Evolutionary conservation across 495 filamentous ascomycete species (phyloP), one percentile per base, ranked within the genome.

Genomic region (Lophium mytilinum): DNA sequence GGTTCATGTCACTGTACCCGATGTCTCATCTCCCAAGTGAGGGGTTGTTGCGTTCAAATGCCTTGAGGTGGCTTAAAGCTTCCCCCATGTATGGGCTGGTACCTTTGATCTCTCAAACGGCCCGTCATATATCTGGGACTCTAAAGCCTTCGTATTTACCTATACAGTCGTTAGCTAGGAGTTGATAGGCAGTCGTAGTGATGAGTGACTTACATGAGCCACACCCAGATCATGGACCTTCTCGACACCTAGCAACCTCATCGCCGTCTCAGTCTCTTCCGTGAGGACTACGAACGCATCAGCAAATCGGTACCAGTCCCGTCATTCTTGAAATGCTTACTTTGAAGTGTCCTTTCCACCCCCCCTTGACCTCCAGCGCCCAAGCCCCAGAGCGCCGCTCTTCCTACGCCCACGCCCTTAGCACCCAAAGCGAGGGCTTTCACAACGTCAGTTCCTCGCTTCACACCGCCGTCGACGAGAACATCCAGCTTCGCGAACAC

Each of bases 351-450:
- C 75, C 89, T 78, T 68, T 89, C 87, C 41, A 96, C 90, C 11
- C 93, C 91, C 63, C 83, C 81, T 65, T 81, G 80, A 10, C 93
- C 93, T 60, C 90, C 94, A 52, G 88, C 92, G 2, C 85, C 87
- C 5, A 93, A 71, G 4, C 88, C 90, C 66, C 84, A 97, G 46
- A 97, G 73, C 62, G 89, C 84, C 46, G 88, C 82, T 46, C 92
- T 75, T 1, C 92, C 92, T 47, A 96, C 78, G 1, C 92, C 92
- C 0, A 96, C 91, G n/a, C 84, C 90, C 63, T 78, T 88, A 0
- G 92, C 92, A 4, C 92, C 92, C 30, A 97, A 72, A 65, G 86
- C 89, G 50, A 97, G 74, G 17, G 91, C 90, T 73, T 96, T 96
- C 41, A 96, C 87, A 1, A 94, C 81, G 71, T 96, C 90, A 1